Base-by-base conservation (phyloP, 1,284 basidiomycete species). In the Agaricales sp. region DNA sequence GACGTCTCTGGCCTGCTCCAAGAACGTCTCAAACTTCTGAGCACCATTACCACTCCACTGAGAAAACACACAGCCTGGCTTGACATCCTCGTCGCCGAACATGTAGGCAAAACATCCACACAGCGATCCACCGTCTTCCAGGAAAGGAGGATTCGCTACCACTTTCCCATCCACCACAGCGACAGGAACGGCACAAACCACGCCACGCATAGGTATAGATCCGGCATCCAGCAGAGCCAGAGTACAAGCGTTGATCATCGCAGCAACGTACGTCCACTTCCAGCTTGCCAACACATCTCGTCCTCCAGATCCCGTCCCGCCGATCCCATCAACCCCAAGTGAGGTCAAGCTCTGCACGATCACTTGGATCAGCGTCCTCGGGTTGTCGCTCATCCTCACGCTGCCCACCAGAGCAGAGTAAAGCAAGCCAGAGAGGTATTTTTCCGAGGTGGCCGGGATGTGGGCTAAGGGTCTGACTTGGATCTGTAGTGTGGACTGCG, bases 401-500 rank as follows among this genome's bases (percentile, higher is more conserved):
- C 74, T 68, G 2, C 82, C 80, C 14, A 74, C 63, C n/a, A 88
- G 62, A 13, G 77, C 66, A 1, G 71, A 63, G 37, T 77, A 74
- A 47, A 88, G 67, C 0, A 67, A 67, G 2, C 69, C 59, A 0
- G 74, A 72, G 25, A 79, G 59, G 2, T 75, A 67, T 59, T 82
- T 84, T n/a, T 81, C 69, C 53, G 82, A 71, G 8, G 81, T 83
- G 2, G 76, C 80, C 2, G 87, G 71, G 6, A 87, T 68, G 43
- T 75, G 73, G 18, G 78, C 70, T 13, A 87, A 64, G 0, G 87
- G 86, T 4, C 86, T 75, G 14, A 86, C 68, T 39, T 69, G 63
- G 45, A 89, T 76, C 57, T 89, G 87, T 53, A 90, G 74, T 0
- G 82, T 79, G 0, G 85, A 77, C 51, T 75, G 77, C n/a, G 80